phyloP scores from a whole-genome alignment of 202 grass and related monocot species.

The Zoysia matrella region DNA sequence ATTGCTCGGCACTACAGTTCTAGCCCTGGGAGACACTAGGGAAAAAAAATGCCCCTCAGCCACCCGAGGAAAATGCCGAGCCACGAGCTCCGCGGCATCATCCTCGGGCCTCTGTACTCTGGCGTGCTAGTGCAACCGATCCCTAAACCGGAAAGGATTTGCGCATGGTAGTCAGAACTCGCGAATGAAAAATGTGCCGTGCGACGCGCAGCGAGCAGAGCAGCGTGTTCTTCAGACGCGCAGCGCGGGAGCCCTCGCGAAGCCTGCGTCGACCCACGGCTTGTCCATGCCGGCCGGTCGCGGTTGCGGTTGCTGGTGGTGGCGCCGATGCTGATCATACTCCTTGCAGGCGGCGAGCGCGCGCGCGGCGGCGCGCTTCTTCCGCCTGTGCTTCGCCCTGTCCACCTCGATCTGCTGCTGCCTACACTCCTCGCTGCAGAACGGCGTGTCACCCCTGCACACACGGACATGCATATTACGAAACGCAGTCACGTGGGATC shows the following conservation, averaged over 20 bases:
- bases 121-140: slow-evolving; percentile 30
- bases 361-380: slow-evolving; percentile 60
- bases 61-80: background rate
- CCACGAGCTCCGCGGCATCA: background rate
- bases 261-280: slow-evolving; percentile 43
- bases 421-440: slow-evolving; percentile 98
- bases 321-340: slow-evolving; percentile 17
- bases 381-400: slow-evolving; percentile 72
- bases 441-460: slow-evolving; percentile 82
- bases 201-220: background rate
- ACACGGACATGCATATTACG: background rate
- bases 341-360: slow-evolving; percentile 47
- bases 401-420: slow-evolving; percentile 84
- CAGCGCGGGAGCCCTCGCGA: slow-evolving; percentile 42
- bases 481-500: no score
- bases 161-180: slow-evolving; percentile 1
- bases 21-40: slow-evolving; percentile 45
- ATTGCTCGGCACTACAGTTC: slow-evolving; percentile 46
- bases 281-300: slow-evolving; percentile 35
- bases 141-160: slow-evolving; percentile 19
- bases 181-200: background rate
- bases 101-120: background rate
- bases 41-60: slow-evolving; percentile 12
- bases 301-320: slow-evolving; percentile 39
- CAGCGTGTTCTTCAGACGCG: slow-evolving; percentile 38